Conservation (phyloP, 768 basidiomycete genomes). For the Tremella fuciformis region DNA sequence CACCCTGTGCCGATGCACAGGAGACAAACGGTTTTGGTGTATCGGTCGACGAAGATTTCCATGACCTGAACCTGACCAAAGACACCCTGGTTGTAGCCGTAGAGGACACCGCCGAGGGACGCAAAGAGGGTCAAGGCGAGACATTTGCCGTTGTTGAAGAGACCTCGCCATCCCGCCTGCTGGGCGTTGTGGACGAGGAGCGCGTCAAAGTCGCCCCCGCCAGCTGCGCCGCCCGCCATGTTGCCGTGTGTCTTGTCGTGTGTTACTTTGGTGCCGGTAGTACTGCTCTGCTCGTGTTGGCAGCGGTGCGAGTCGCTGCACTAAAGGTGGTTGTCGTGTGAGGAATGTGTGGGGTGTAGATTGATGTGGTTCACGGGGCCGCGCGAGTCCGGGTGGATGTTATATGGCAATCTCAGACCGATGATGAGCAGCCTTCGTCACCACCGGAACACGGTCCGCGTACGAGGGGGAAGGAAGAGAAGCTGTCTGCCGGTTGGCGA, state of each 20-base stretch:
- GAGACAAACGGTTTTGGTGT: constrained; percentile 29
- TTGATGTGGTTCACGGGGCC: no score
- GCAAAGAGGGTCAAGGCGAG: constrained; percentile 73
- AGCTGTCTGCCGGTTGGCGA: no score
- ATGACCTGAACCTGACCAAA: constrained; percentile 72
- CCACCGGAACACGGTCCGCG: no score
- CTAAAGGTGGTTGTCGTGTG: constrained; percentile 3
- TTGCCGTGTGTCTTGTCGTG: constrained; percentile 29
- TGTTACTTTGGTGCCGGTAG: no score
- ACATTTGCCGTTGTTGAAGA: constrained; percentile 59
- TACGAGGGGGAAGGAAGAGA: no score
- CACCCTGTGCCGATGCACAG: not conserved
- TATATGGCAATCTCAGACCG: no score
- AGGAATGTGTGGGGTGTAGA: not conserved
- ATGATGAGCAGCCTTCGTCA: no score
- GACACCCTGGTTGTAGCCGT: constrained; percentile 64
- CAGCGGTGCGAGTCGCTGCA: constrained; percentile 10
- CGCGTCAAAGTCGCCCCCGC: constrained; percentile 42
- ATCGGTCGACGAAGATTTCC: constrained; percentile 36
- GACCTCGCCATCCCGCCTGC: constrained; percentile 61
- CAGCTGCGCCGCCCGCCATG: constrained; percentile 38
- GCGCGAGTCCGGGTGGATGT: no score
- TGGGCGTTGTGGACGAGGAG: constrained; percentile 55
- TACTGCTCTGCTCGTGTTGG: no score
- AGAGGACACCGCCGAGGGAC: constrained; percentile 71